These are phyloP conservation scores for Boletus sp. DNA, from an alignment of 1,284 basidiomycete species.

Conservation along the genomic window DNA sequence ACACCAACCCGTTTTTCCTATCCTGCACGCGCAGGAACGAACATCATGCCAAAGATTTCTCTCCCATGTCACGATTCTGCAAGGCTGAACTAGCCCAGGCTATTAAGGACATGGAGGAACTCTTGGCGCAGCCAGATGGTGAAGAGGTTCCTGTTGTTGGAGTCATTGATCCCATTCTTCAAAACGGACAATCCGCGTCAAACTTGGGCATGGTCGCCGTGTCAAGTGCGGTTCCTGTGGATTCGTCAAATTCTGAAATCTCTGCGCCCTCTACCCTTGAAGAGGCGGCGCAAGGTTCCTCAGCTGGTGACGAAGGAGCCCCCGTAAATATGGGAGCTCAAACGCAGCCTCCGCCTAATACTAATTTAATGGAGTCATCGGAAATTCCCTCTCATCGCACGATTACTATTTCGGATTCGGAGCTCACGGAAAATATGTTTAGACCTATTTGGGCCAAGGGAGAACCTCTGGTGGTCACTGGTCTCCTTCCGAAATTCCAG, in stretches of 20 bases:
- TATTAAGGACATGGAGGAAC: slow-evolving; percentile 61
- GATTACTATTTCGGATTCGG: slow-evolving; percentile 43
- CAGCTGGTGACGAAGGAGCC: slow-evolving; percentile 10
- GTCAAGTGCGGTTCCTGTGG: slow-evolving; percentile 14
- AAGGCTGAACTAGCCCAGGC: slow-evolving; percentile 60
- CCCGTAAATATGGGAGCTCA: slow-evolving; percentile 2
- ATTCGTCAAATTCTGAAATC: slow-evolving; percentile 9
- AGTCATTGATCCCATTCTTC: slow-evolving; percentile 26
- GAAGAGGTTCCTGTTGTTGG: slow-evolving; percentile 23
- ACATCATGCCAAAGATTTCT: slow-evolving; percentile 65
- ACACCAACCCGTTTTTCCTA: slow-evolving; percentile 69
- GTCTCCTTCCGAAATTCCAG: slow-evolving; percentile 56
- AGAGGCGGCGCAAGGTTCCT: slow-evolving; percentile 12
- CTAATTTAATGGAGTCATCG: slow-evolving; percentile 17
- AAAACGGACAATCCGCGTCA: slow-evolving; percentile 12
- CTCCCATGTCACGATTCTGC: slow-evolving; percentile 77
- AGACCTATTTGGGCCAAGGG: slow-evolving; percentile 68
- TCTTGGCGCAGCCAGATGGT: slow-evolving; percentile 38
- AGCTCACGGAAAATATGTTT: slow-evolving; percentile 62
- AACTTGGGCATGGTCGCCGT: slow-evolving; percentile 1
- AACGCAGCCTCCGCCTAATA: slow-evolving; percentile 16
- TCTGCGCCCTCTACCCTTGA: slow-evolving; percentile 1
- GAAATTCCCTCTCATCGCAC: slow-evolving; percentile 44
- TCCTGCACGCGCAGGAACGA: slow-evolving; percentile 65
- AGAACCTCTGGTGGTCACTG: slow-evolving; percentile 73